Percentiles rank a stretch among this genome's conserved stretches.
Evolutionary conservation across 192 early-diverging fungal species (phyloP).

Genomic region (Coemansia sp.): DNA sequence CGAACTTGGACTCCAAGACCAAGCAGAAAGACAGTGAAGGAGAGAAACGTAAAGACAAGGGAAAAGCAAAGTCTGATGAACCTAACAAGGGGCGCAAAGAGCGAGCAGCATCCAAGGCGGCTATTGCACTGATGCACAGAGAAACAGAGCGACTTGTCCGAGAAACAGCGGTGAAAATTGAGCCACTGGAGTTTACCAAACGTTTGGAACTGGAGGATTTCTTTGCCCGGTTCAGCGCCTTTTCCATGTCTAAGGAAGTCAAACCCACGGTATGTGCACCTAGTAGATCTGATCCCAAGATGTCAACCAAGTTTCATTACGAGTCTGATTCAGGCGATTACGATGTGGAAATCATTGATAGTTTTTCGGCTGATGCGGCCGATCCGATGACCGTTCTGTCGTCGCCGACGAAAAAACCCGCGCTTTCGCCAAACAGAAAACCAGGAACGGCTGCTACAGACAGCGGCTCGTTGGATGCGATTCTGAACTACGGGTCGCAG

Average conservation of each 20-base stretch:
- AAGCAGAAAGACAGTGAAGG: neutral
- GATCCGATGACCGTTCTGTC: neutral
- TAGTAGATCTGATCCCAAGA: neutral
- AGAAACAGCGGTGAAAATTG: slow-evolving; percentile 37
- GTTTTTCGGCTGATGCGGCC: neutral
- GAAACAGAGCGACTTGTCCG: slow-evolving; percentile 49
- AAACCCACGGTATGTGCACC: too few relatives aligned
- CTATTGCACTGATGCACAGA: slow-evolving; percentile 35
- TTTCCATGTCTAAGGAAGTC: too few relatives aligned
- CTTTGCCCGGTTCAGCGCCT: slow-evolving; percentile 18
- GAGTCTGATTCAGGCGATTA: slow-evolving; percentile 29
- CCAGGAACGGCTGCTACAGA: neutral
- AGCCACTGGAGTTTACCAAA: slow-evolving; percentile 37
- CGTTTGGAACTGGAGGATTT: slow-evolving; percentile 25
- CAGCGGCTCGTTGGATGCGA: slow-evolving; percentile 15
- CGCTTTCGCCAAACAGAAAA: neutral
- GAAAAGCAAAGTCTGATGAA: neutral
- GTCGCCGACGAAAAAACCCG: neutral
- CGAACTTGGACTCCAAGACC: neutral
- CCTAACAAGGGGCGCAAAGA: slow-evolving; percentile 4
- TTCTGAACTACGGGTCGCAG: slow-evolving; percentile 39
- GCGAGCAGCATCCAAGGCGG: slow-evolving; percentile 39
- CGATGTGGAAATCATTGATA: slow-evolving; percentile 36
- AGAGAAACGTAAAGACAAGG: neutral
- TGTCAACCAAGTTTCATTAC: slow-evolving; percentile 8